Base-by-base conservation (phyloP, 305 asterid genomes). In the Fraxinus baroniana region DNA sequence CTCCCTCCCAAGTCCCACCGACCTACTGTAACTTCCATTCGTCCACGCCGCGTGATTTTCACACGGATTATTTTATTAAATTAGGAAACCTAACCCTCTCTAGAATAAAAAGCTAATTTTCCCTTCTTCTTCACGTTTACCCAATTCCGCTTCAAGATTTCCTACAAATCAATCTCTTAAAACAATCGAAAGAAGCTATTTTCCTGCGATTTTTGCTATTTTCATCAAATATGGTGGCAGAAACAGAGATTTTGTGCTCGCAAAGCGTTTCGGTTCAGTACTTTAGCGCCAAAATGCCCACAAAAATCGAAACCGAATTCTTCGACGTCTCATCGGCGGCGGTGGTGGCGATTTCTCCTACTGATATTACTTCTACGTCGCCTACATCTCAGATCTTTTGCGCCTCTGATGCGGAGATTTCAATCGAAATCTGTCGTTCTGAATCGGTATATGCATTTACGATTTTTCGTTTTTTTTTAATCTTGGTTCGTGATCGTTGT, bases 381-480 rank as follows among this genome's bases (percentile, higher is more conserved):
- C 57, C 83, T 33, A 30, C 44, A 36, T 70, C 82, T 24, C 82
- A 80, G 62, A 78, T 78, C n/a, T 52, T 77, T 77, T 7, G 81
- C 18, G 26, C 81, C 13, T 24, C 81, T 13, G 85, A 80, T 60
- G 72, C 84, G 24, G 52, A 74, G 78, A 72, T 76, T 20, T 78
- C 89, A 37, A 66, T 85, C 77, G 88, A 88, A 57, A 81, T 88
- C 81, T 86, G 88, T 78, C 88, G 89, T 36, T 84, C 89, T 60
- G 91, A 88, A 77, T 90, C 91, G 83, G 93, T 87, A 37, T 18
- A 87, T 46, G 4, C 2, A 62, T 62, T 20, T 62, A 22, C 28
- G 6, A 4, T 17, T 1, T 2, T 75, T 17, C 5, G 0, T 33
- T 73, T 37, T 71, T 39, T 37, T 76, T 39, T 46, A 62, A 33